Base-by-base conservation (phyloP, 371 early-diverging fungal species). In the Haplosporangium sp. region DNA sequence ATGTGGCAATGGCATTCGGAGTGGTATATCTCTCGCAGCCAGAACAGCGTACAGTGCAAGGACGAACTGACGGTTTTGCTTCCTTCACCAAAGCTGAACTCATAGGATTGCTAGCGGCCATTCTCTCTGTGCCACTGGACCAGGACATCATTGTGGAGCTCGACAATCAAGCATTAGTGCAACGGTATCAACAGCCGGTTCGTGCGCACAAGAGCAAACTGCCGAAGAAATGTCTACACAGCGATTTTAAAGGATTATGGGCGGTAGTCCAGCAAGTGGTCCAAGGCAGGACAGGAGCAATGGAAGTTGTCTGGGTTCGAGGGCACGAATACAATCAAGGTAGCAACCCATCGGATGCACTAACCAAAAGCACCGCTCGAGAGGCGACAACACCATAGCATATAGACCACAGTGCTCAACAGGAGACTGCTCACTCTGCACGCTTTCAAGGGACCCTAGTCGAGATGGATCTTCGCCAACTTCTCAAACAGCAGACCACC, bases 11-110 rank as follows among this genome's bases (percentile, higher is more conserved):
- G 64, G 55, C 38, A 0, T 55, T 54, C 20, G 64, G 47, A 0
- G 64, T 64, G 0, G 64, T 47, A 3, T 55, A 62, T 21, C 29
- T 18, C 42, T 45, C 58, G 0, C 45, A 45, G 45, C 14, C 45
- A 10, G 23, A 42, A 16, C 21, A 9, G 12, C 4, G 3, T 6
- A 48, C 50, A 6, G 13, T 60, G 11, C 21, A 48, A 8, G 62
- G 62, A 21, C 41, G 54, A 7, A 46, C 47, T 1, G 56, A 55
- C 1, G 56, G 64, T 0, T 43, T 46, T 52, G 64, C 64, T 0
- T 64, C 64, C 36, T 64, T 47, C n/a, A 42, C 55, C 37, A 64
- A 55, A 37, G 57, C 57, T 0, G 66, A 65, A n/a, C 53, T 65
- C 11, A 52, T 52, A 23, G 66, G 66, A 1, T 59, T 65, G 1